These are phyloP conservation scores for Hortaea sp. DNA, from an alignment of 2,329 filamentous ascomycete genomes.

Conservation along the genomic window DNA sequence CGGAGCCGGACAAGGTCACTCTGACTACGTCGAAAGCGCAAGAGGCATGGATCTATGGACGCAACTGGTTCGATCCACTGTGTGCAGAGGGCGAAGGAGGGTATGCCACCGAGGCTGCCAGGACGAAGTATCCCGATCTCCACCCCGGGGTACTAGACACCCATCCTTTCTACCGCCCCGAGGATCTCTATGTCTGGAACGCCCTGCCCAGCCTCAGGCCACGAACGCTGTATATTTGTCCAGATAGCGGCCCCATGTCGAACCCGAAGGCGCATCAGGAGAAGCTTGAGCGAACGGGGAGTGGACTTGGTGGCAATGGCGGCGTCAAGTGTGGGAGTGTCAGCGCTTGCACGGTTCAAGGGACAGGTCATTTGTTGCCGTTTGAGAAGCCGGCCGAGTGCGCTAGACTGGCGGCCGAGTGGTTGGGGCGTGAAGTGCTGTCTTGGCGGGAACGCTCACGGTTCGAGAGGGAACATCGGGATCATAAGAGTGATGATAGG, in stretches of 20 bases:
- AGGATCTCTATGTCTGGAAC: slow-evolving; percentile 45
- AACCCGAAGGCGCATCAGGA: slow-evolving; percentile 37
- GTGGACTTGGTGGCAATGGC: slow-evolving; percentile 55
- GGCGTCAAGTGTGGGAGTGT: slow-evolving; percentile 53
- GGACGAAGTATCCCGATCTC: slow-evolving; percentile 3
- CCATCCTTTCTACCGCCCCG: slow-evolving; percentile 54
- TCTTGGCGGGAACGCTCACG: slow-evolving; percentile 24
- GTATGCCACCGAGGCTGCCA: neutral
- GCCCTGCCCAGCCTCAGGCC: slow-evolving; percentile 51
- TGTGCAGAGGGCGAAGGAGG: neutral
- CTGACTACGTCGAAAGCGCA: slow-evolving; percentile 72
- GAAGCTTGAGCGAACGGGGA: slow-evolving; percentile 52
- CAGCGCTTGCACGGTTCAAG: slow-evolving; percentile 49
- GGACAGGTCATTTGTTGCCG: slow-evolving; percentile 64
- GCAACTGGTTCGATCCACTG: neutral
- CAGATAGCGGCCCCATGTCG: slow-evolving; percentile 36
- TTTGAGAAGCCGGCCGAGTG: slow-evolving; percentile 62
- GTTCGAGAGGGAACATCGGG: slow-evolving; percentile 6
- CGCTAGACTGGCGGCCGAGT: slow-evolving; percentile 38
- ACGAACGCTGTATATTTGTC: slow-evolving; percentile 56
- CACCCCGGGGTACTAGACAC: neutral
- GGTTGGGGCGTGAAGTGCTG: slow-evolving; percentile 18
- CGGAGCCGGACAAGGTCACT: slow-evolving; percentile 43
- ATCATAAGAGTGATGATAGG: slow-evolving; percentile 6
- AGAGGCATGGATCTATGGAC: slow-evolving; percentile 61